Percentiles rank a stretch among this genome's conserved stretches.
Evolutionary conservation across 306 rosid species (phyloP).

Genomic region (Adenanthera pavonina): DNA sequence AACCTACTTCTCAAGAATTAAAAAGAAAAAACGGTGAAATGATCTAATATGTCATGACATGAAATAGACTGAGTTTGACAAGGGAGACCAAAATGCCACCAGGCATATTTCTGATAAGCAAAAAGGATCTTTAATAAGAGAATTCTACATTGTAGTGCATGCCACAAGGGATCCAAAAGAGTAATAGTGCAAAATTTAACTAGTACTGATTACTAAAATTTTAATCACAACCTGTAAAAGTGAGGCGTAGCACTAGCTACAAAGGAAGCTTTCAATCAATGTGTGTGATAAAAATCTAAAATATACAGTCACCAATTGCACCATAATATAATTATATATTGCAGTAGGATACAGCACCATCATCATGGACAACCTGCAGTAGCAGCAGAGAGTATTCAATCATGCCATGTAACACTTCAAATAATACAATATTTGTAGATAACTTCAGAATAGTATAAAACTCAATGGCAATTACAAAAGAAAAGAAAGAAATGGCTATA

Average conservation of each 20-base stretch:
- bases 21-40: slow-evolving; percentile 18
- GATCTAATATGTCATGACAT: neutral
- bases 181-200: neutral
- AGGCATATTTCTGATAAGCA: neutral
- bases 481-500: neutral
- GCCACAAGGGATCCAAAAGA: slow-evolving; percentile 20
- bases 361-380: slow-evolving; percentile 91
- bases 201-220: neutral
- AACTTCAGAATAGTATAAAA: neutral
- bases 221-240: neutral
- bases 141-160: neutral
- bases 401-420: slow-evolving; percentile 6
- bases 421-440: slow-evolving; percentile 1
- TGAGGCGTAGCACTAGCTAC: neutral
- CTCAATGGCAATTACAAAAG: slow-evolving; percentile 1
- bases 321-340: slow-evolving; percentile 34
- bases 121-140: neutral
- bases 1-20: neutral
- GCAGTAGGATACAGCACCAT: slow-evolving; percentile 89
- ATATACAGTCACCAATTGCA: slow-evolving; percentile 21
- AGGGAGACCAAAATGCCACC: neutral
- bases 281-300: slow-evolving; percentile 15
- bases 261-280: slow-evolving; percentile 21
- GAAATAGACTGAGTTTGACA: neutral
- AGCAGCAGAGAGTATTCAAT: slow-evolving; percentile 41